phyloP scores from a whole-genome alignment of 2,329 filamentous ascomycete genomes.

The Colletotrichum sp. region DNA sequence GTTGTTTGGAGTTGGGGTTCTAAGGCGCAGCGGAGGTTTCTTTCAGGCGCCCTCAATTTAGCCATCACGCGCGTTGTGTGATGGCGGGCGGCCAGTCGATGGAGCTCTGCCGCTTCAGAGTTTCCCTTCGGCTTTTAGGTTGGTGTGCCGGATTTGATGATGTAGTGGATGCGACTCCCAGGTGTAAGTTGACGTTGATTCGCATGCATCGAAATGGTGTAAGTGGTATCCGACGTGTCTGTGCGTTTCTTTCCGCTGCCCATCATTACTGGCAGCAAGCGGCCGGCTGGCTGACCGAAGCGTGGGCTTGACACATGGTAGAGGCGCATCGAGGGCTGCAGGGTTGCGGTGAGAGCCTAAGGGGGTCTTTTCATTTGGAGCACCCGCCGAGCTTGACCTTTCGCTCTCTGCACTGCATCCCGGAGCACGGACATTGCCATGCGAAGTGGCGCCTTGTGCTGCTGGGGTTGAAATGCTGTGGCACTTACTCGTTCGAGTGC shows the following conservation, averaged over 20 bases:
- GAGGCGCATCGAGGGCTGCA: conserved; percentile 8
- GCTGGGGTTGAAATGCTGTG: background rate
- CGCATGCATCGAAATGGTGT: background rate
- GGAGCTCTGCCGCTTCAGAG: background rate
- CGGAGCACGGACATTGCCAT: background rate
- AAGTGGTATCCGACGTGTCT: background rate
- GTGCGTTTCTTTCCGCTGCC: background rate
- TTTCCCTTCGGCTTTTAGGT: background rate
- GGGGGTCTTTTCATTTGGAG: background rate
- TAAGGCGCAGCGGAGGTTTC: background rate
- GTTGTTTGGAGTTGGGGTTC: background rate
- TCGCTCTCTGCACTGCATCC: background rate
- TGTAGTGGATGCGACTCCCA: background rate
- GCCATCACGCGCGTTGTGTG: background rate
- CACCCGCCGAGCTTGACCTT: background rate
- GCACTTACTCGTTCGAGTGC: background rate
- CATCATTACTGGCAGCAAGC: background rate
- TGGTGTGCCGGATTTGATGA: background rate
- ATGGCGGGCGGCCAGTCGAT: background rate
- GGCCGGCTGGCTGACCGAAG: background rate
- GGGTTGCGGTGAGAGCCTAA: background rate
- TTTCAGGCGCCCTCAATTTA: background rate
- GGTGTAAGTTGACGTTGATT: conserved; percentile 1
- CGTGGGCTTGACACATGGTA: conserved; percentile 10
- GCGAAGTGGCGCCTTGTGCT: background rate